Conservation (phyloP, 2,329 filamentous ascomycete genomes). For the Alternaria gaisen region DNA sequence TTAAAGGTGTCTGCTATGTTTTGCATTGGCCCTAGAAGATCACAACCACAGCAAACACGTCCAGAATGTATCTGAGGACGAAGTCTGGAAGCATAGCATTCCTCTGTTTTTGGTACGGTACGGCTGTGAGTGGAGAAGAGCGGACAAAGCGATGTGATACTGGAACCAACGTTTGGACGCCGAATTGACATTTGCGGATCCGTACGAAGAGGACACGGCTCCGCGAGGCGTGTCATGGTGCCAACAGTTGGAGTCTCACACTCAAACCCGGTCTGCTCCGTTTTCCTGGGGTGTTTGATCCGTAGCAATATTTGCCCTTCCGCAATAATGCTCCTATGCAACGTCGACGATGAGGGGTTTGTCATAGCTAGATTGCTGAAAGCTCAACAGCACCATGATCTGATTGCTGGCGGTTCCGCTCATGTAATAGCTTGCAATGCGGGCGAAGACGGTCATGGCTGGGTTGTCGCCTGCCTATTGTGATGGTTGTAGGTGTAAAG, state of each 20-base stretch:
- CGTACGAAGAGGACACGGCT: not conserved
- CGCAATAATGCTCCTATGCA: not conserved
- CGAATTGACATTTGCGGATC: not conserved
- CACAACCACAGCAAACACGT: too few species aligned
- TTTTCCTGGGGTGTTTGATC: not conserved
- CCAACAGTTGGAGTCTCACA: not conserved
- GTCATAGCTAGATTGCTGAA: not conserved
- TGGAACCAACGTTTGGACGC: too few species aligned
- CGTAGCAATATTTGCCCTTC: not conserved
- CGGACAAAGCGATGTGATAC: too few species aligned
- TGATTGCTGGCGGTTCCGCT: not conserved
- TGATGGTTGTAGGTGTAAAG: not conserved
- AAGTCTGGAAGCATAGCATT: too few species aligned
- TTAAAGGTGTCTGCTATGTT: too few species aligned
- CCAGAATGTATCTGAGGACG: too few species aligned
- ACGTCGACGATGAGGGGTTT: not conserved
- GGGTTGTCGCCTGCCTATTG: slow-evolving; percentile 2
- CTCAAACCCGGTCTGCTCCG: not conserved
- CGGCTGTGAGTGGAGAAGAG: too few species aligned
- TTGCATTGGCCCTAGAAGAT: too few species aligned
- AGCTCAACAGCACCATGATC: not conserved
- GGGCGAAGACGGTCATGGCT: not conserved
- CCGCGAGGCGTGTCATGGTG: not conserved
- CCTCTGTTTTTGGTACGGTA: too few species aligned
- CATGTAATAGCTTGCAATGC: not conserved